These are phyloP conservation scores for Lactifluus subvellereus DNA, from an alignment of 768 basidiomycete genomes.

Conservation along the genomic window DNA sequence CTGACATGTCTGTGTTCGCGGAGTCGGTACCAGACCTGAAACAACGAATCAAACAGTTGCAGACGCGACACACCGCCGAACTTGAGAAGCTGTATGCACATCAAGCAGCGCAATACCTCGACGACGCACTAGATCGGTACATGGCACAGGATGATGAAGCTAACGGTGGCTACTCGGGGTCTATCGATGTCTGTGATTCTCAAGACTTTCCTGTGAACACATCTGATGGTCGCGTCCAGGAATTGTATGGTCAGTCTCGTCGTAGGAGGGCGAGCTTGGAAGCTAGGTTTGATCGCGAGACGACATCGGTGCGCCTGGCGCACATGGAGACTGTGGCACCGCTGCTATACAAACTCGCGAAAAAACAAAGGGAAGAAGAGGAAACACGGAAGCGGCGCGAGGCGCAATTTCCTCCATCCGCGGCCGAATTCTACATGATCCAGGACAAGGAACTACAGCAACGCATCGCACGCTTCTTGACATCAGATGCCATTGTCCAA, in stretches of 20 bases:
- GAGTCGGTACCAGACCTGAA: conserved; percentile 30
- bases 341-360: not conserved
- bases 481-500: conserved; percentile 18
- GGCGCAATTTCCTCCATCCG: conserved; percentile 14
- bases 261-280: conserved; percentile 8
- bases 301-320: conserved; percentile 10
- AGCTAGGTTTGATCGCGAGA: conserved; percentile 13
- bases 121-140: conserved; percentile 32
- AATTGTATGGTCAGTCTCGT: conserved; percentile 6
- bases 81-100: conserved; percentile 30
- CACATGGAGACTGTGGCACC: conserved; percentile 15
- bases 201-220: not conserved
- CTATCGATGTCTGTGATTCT: conserved; percentile 13
- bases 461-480: conserved; percentile 21
- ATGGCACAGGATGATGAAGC: conserved; percentile 20
- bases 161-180: not conserved
- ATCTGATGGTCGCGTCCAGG: not conserved
- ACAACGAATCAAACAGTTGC: conserved; percentile 31
- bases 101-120: conserved; percentile 31
- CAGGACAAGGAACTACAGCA: conserved; percentile 21
- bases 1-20: conserved; percentile 11
- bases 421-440: conserved; percentile 15
- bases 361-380: conserved; percentile 16
- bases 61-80: conserved; percentile 29
- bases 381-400: conserved; percentile 19